Evolutionary conservation across 2,329 filamentous ascomycete species (phyloP), one percentile per base, ranked within the genome.

Genomic region (Sporothrix variecibatus): DNA sequence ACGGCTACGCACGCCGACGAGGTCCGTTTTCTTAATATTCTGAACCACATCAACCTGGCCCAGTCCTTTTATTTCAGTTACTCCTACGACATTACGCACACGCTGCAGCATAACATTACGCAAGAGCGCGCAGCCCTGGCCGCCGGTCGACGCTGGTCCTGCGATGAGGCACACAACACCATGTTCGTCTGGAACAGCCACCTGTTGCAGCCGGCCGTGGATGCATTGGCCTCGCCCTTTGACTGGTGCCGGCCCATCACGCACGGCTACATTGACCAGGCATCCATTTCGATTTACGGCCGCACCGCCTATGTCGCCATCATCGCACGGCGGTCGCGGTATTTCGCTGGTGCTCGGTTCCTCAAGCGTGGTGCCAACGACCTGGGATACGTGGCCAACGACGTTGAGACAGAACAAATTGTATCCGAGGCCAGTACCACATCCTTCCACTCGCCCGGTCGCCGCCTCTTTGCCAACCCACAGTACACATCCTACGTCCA

Each of bases 101-200:
- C 94, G 0, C 85, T 99, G 65, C 96, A 99, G 81, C 91, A 95
- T 79, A 99, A 99, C 79, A 94, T 99, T 75, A 91, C 91, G 26
- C 88, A 90, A 43, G 94, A 98, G 82, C 89, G 96, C 53, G 86
- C 89, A 68, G 90, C 91, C 2, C 83, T 97, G 69, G 87, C 89
- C 40, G 86, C 90, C 75, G 93, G 93, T 0, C 83, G 87, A 15
- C 84, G 88, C 1, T 87, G 89, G 38, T 86, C 88, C 7, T 85
- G 86, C 56, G 85, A 88, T 38, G 87, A 89, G 43, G 90, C 94
- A 78, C 92, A 92, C 80, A 97, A 98, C 79, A 90, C 92, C 53
- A 99, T 99, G 96, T 99, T 99, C 80, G 93, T 98, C 2, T 99
- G 96, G 96, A 99, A 99, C 78, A 90, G 93, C 78, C 93, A 98